Percentiles rank a stretch among this genome's conserved stretches.
phyloP scores from a whole-genome alignment of 208 protist species.

The Leishmania amazonensis region DNA sequence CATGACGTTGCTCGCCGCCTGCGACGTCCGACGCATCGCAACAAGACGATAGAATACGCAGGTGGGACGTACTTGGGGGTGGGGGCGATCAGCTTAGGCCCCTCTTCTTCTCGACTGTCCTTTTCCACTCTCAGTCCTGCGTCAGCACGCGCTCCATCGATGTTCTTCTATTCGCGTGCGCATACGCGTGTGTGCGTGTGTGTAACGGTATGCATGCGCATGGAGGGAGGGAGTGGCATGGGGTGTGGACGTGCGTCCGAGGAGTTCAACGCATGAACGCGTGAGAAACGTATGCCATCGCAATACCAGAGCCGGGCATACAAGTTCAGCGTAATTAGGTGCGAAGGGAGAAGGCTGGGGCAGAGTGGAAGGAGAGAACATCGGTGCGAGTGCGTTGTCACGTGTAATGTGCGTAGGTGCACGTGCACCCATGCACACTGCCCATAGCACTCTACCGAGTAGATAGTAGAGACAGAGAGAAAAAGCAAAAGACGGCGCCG shows the following conservation, averaged over 20 bases:
- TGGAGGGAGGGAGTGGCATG: background rate
- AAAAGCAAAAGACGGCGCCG: background rate
- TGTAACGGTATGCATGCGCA: background rate
- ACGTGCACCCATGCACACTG: background rate
- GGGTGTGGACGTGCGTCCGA: background rate
- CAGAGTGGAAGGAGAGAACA: background rate
- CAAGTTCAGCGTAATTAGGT: background rate
- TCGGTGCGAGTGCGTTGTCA: background rate
- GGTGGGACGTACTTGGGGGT: background rate
- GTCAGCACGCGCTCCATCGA: background rate
- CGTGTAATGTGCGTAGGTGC: background rate
- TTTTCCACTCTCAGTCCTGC: background rate
- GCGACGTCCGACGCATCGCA: constrained; percentile 23
- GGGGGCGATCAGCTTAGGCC: background rate
- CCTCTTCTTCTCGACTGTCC: background rate
- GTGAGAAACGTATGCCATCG: background rate
- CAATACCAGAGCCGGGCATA: background rate
- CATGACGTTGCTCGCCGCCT: constrained; percentile 1
- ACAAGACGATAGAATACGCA: background rate
- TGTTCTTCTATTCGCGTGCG: too few relatives aligned
- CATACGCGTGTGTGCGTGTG: background rate
- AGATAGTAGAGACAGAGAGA: background rate
- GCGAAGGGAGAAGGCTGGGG: background rate
- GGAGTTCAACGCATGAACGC: background rate
- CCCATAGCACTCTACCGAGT: background rate